Evolutionary conservation across 176 grass and related monocot species (phyloP).

Genomic region (Aegilops speltoides): DNA sequence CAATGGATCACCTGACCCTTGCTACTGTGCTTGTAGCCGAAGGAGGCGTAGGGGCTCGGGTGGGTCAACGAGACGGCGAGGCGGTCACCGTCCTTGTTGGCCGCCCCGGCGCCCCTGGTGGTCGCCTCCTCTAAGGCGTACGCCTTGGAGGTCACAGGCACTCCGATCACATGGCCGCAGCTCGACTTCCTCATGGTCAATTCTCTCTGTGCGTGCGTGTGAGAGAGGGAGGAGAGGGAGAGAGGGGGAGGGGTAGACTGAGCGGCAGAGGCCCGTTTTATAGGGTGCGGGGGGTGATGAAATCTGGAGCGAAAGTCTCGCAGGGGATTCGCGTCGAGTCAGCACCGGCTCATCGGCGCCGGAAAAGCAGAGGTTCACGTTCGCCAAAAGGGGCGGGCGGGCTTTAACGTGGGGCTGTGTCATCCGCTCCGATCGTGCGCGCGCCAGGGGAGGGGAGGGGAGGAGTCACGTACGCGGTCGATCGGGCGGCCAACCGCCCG

Average conservation of each 20-base stretch:
- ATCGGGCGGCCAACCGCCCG: constrained; percentile 15
- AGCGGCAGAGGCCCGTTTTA: constrained; percentile 37
- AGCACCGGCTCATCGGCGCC: constrained; percentile 36
- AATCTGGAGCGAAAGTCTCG: constrained; percentile 27
- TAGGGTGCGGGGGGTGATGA: constrained; percentile 29
- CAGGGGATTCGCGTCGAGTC: constrained; percentile 34
- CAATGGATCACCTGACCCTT: constrained; percentile 55
- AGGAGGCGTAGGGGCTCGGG: constrained; percentile 40
- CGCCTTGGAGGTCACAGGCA: constrained; percentile 54
- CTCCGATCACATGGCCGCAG: constrained; percentile 53
- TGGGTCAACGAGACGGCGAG: constrained; percentile 43
- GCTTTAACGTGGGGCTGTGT: constrained; percentile 38
- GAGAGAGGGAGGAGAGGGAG: background rate
- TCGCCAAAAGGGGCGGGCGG: constrained; percentile 24
- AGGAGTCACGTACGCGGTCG: background rate
- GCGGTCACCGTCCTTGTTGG: constrained; percentile 16
- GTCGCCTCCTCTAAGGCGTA: constrained; percentile 48
- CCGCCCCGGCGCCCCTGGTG: constrained; percentile 13
- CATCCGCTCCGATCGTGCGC: constrained; percentile 46
- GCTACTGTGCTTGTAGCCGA: constrained; percentile 41
- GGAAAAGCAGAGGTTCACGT: constrained; percentile 38
- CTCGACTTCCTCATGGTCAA: constrained; percentile 34
- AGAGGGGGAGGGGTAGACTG: constrained; percentile 11
- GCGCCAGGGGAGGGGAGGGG: background rate
- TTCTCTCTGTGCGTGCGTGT: background rate